Conservation (phyloP, 371 early-diverging fungal genomes). For the Catenaria anguillulae region DNA sequence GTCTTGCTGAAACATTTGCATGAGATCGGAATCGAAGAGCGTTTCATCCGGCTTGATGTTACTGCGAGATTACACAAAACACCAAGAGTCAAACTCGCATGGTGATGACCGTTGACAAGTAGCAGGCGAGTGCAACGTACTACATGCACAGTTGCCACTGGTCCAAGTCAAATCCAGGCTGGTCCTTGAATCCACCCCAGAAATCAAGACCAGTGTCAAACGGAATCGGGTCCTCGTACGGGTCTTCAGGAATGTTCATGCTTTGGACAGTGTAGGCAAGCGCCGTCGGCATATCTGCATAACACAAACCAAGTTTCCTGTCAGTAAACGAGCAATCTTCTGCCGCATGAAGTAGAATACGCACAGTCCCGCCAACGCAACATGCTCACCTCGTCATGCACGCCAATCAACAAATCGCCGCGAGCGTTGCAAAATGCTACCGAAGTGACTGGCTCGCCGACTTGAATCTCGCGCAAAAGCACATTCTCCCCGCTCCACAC, state of each 20-base stretch:
- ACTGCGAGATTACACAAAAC: background rate
- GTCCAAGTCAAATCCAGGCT: background rate
- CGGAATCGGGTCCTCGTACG: slow-evolving; percentile 2
- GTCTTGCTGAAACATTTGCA: background rate
- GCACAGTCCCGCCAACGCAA: slow-evolving; percentile 4
- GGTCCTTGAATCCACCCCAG: background rate
- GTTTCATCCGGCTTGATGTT: background rate
- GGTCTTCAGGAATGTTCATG: background rate
- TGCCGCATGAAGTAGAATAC: too few relatives aligned
- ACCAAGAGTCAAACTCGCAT: background rate
- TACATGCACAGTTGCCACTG: background rate
- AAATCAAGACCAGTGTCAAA: slow-evolving; percentile 2
- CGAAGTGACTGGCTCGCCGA: background rate
- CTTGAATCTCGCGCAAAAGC: slow-evolving; percentile 4
- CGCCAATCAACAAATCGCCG: background rate
- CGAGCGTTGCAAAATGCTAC: background rate
- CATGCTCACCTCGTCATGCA: slow-evolving; percentile 1
- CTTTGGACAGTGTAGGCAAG: background rate
- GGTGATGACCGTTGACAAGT: too few relatives aligned
- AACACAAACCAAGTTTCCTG: too few relatives aligned
- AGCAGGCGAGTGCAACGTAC: too few relatives aligned
- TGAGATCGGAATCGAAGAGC: background rate
- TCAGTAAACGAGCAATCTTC: too few relatives aligned
- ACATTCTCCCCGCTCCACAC: background rate
- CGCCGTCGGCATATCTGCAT: background rate